These are phyloP conservation scores for Sarocladium oryzae DNA, from an alignment of 2,329 filamentous ascomycete species.

Conservation along the genomic window DNA sequence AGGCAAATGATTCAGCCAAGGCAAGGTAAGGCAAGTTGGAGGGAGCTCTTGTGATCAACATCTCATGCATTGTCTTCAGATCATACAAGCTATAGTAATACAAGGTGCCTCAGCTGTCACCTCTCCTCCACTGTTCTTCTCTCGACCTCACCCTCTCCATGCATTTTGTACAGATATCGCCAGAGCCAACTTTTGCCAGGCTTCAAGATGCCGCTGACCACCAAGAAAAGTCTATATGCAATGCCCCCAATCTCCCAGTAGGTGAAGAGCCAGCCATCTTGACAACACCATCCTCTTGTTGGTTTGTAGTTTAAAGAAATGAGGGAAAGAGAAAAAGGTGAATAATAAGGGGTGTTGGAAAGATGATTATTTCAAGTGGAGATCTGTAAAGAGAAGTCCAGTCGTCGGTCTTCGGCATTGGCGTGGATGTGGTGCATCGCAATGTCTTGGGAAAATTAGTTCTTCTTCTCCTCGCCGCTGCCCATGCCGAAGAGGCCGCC, in stretches of 20 bases:
- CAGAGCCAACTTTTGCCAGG: background rate
- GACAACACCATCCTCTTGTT: background rate
- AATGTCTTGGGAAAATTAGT: constrained; percentile 1
- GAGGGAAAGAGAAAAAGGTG: background rate
- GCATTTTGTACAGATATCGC: constrained; percentile 4
- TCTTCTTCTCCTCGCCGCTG: constrained; percentile 11
- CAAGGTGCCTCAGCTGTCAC: background rate
- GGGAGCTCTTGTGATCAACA: background rate
- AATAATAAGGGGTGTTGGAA: background rate
- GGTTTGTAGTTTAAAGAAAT: background rate
- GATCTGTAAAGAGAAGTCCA: background rate
- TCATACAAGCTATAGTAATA: constrained; percentile 9
- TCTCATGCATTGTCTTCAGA: background rate
- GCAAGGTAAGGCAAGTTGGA: too few species aligned
- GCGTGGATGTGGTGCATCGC: background rate
- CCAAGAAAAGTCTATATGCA: constrained; percentile 8
- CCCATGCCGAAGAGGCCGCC: constrained; percentile 47
- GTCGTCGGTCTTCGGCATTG: background rate
- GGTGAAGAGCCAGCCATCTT: background rate
- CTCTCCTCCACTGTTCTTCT: background rate
- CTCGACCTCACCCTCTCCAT: background rate
- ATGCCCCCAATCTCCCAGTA: background rate
- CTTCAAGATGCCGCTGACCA: constrained; percentile 1
- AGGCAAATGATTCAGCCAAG: background rate
- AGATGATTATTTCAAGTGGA: background rate